Evolutionary conservation across 2,329 filamentous ascomycete genomes (phyloP).

Genomic region (Colletotrichum lupini): DNA sequence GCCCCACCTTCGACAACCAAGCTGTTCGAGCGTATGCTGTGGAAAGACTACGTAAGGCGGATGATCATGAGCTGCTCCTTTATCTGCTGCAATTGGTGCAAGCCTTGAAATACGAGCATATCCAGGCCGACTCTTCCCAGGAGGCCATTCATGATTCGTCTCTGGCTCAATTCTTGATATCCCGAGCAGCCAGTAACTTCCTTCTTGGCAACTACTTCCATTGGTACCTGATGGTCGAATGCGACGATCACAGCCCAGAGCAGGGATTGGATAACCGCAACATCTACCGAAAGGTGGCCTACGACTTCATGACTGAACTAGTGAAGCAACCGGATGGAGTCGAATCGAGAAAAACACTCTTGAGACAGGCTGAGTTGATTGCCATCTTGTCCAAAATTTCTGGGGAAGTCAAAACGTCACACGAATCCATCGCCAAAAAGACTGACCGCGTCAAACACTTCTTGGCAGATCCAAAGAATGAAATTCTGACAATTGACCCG

Average conservation of each 20-base stretch:
- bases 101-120: constrained; percentile 92
- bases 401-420: constrained; percentile 84
- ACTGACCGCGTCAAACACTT: constrained; percentile 86
- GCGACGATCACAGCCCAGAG: constrained; percentile 83
- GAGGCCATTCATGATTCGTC: constrained; percentile 81
- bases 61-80: constrained; percentile 89
- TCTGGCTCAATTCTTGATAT: constrained; percentile 88
- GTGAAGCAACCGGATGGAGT: constrained; percentile 76
- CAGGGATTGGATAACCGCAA: constrained; percentile 81
- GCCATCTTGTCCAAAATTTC: constrained; percentile 89
- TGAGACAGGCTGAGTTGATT: constrained; percentile 90
- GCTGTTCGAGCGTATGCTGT: constrained; percentile 94
- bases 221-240: constrained; percentile 99
- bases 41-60: constrained; percentile 88
- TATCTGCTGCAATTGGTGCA: constrained; percentile 96
- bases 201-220: constrained; percentile 94
- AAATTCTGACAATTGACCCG: constrained; percentile 83
- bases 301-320: constrained; percentile 93
- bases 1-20: constrained; percentile 89
- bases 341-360: constrained; percentile 79
- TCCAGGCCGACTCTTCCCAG: constrained; percentile 65
- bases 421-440: constrained; percentile 82
- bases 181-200: constrained; percentile 87
- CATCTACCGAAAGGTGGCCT: constrained; percentile 92
- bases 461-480: constrained; percentile 89